Percentiles rank a stretch among this genome's conserved stretches.
Conservation (phyloP, 208 protist genomes). For the Giardia muris region DNA sequence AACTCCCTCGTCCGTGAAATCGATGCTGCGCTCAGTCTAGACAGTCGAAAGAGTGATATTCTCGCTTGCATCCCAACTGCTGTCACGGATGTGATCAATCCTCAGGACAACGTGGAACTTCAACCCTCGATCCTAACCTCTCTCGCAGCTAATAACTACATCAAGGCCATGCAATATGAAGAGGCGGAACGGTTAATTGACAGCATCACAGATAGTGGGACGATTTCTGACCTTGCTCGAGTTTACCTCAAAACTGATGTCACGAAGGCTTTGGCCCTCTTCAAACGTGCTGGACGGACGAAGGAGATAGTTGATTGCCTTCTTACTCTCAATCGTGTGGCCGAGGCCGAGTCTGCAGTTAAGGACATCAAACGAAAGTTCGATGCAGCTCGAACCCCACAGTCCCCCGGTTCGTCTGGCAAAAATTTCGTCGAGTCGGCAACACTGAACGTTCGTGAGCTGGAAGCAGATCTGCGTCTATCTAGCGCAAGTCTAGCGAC, state of each 20-base stretch:
- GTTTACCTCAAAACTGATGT: constrained; percentile 4
- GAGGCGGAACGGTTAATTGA: constrained; percentile 11
- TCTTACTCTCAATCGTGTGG: background rate
- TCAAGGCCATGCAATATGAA: background rate
- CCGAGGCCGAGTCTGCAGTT: constrained; percentile 17
- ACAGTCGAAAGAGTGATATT: background rate
- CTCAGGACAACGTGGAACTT: background rate
- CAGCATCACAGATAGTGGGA: constrained; percentile 15
- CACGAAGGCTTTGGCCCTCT: constrained; percentile 4
- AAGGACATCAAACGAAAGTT: background rate
- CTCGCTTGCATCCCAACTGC: background rate
- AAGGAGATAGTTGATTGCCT: constrained; percentile 21
- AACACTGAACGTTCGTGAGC: background rate
- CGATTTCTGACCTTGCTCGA: constrained; percentile 15
- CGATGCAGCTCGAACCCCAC: background rate
- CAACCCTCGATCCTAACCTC: background rate
- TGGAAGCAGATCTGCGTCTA: background rate
- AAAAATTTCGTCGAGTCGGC: background rate
- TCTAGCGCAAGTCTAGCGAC: background rate
- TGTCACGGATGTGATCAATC: background rate
- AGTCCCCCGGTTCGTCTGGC: background rate
- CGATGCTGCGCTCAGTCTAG: background rate
- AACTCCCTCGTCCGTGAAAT: background rate
- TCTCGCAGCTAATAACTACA: background rate
- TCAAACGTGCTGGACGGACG: constrained; percentile 3